phyloP scores from a whole-genome alignment of 2,329 filamentous ascomycete species.

The Gaeumannomyces sp. region DNA sequence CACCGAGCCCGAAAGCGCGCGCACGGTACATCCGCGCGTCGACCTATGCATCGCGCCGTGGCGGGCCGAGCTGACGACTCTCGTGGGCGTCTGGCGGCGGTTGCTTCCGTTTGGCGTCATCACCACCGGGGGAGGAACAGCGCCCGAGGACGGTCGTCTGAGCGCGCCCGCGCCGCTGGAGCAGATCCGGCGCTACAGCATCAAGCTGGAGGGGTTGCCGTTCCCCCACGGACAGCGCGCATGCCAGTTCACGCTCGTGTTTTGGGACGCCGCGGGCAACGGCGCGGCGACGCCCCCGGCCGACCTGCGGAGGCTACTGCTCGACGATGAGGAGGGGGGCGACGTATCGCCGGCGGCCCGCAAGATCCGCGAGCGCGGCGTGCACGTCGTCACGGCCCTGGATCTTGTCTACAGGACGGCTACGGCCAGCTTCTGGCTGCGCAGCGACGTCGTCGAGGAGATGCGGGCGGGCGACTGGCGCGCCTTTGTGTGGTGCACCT shows the following conservation, averaged over 20 bases:
- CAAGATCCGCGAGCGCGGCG: neutral
- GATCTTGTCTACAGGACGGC: conserved; percentile 11
- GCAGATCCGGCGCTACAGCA: conserved; percentile 4
- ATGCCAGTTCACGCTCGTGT: conserved; percentile 11
- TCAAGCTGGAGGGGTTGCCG: neutral
- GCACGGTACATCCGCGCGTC: conserved; percentile 6
- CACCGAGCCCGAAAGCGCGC: conserved; percentile 9
- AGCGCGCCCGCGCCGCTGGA: conserved; percentile 10
- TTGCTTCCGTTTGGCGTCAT: conserved; percentile 18
- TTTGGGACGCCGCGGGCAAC: conserved; percentile 9
- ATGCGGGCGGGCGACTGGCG: conserved; percentile 11
- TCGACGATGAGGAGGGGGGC: neutral
- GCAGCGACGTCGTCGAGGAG: conserved; percentile 11
- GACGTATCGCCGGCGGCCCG: neutral
- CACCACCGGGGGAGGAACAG: neutral
- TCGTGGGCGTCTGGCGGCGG: conserved; percentile 17
- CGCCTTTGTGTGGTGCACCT: conserved; percentile 11
- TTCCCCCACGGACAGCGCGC: neutral
- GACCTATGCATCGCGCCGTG: conserved; percentile 15
- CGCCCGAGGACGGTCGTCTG: neutral
- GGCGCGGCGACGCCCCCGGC: neutral
- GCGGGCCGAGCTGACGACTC: conserved; percentile 18
- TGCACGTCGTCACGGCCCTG: conserved; percentile 13
- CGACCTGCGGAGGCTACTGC: neutral
- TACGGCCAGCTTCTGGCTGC: conserved; percentile 14